Percentiles rank a stretch among this genome's conserved stretches.
These are phyloP conservation scores for Syncephalastrum sp. DNA, from an alignment of 371 early-diverging fungal genomes.

Conservation along the genomic window DNA sequence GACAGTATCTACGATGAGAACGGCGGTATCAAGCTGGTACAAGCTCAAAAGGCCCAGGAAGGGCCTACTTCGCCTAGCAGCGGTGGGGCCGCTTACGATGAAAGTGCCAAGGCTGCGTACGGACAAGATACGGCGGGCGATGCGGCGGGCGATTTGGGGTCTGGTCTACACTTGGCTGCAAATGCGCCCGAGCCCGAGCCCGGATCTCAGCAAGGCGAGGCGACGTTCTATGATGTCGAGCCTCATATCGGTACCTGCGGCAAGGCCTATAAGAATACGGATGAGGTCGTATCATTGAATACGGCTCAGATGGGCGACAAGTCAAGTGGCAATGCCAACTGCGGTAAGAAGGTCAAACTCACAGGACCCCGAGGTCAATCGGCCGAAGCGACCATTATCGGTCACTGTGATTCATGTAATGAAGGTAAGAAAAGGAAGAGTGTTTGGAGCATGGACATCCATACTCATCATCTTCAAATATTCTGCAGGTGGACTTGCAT, in stretches of 20 bases:
- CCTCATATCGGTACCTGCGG: constrained; percentile 36
- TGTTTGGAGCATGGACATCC: not conserved
- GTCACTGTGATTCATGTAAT: constrained; percentile 39
- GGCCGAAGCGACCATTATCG: constrained; percentile 39
- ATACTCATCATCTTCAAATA: not conserved
- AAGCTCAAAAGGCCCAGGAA: too few relatives aligned
- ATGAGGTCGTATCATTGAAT: constrained; percentile 35
- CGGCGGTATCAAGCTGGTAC: too few relatives aligned
- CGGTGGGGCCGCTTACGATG: too few relatives aligned
- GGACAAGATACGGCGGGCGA: too few relatives aligned
- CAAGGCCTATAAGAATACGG: constrained; percentile 19
- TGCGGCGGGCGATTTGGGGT: too few relatives aligned
- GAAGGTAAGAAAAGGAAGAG: constrained; percentile 1
- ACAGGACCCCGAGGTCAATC: constrained; percentile 39
- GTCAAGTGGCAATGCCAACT: constrained; percentile 28
- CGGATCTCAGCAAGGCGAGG: constrained; percentile 12
- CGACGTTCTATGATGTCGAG: constrained; percentile 36
- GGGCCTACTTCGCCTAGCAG: too few relatives aligned
- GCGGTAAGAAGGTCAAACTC: constrained; percentile 43
- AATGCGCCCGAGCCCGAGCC: not conserved
- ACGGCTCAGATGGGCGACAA: constrained; percentile 27
- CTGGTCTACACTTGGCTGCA: too few relatives aligned
- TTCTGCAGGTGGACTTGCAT: too few relatives aligned
- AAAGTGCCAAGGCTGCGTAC: too few relatives aligned
- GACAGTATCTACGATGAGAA: too few relatives aligned